Evolutionary conservation across 306 rosid genomes (phyloP).

Genomic region (Vigna angularis): DNA sequence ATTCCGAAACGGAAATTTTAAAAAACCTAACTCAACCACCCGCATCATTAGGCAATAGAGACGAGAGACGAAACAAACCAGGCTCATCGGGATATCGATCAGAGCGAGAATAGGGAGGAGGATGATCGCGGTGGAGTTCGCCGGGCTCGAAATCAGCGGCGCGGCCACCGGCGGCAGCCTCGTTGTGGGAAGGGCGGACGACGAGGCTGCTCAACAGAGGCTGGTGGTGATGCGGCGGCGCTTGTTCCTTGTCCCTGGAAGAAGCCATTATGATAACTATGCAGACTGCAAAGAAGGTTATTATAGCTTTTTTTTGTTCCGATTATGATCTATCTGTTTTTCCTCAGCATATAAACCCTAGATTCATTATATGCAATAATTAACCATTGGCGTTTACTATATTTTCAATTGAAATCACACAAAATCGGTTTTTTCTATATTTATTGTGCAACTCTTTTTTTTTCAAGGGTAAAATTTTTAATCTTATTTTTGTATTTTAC

Average conservation of each 20-base stretch:
- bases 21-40: not conserved
- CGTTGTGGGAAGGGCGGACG: slow-evolving; percentile 53
- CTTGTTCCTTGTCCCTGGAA: slow-evolving; percentile 46
- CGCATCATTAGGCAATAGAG: not conserved
- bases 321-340: slow-evolving; percentile 25
- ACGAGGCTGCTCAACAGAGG: slow-evolving; percentile 62
- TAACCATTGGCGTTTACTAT: not conserved
- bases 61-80: slow-evolving; percentile 42
- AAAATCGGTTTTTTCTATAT: slow-evolving; percentile 3
- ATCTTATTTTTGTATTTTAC: no score
- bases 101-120: slow-evolving; percentile 52
- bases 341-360: slow-evolving; percentile 46
- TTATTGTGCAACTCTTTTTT: not conserved
- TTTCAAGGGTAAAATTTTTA: no score
- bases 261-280: slow-evolving; percentile 39
- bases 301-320: not conserved
- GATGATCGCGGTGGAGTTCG: slow-evolving; percentile 51
- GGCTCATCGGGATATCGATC: slow-evolving; percentile 53
- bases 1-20: not conserved
- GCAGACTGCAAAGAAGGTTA: not conserved
- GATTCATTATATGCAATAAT: not conserved
- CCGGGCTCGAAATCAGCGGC: slow-evolving; percentile 49
- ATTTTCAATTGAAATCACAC: not conserved
- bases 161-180: slow-evolving; percentile 40
- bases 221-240: slow-evolving; percentile 55